Evolutionary conservation across 176 grass and related monocot genomes (phyloP).

Genomic region (Carex parvula): DNA sequence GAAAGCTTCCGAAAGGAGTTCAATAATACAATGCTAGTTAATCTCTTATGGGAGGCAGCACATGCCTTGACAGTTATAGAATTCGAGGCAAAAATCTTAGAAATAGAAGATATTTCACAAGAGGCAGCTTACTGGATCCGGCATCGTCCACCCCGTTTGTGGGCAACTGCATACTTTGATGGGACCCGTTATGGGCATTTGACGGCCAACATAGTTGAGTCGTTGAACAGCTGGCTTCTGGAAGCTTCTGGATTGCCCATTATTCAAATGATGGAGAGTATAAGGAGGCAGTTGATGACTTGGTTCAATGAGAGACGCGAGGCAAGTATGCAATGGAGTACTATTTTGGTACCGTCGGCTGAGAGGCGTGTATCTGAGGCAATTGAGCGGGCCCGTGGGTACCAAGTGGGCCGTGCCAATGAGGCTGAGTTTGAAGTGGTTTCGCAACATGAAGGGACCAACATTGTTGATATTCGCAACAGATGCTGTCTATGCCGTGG

Average conservation of each 20-base stretch:
- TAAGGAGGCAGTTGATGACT: constrained; percentile 83
- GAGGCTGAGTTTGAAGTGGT: constrained; percentile 93
- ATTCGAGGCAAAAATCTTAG: constrained; percentile 79
- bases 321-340: constrained; percentile 87
- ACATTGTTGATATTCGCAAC: constrained; percentile 88
- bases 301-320: constrained; percentile 96
- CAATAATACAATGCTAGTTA: constrained; percentile 65
- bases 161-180: constrained; percentile 95
- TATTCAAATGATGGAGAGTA: constrained; percentile 95
- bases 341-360: constrained; percentile 62
- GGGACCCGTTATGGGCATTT: constrained; percentile 81
- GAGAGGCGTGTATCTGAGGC: constrained; percentile 72
- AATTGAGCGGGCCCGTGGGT: constrained; percentile 80
- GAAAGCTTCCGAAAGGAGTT: constrained; percentile 90
- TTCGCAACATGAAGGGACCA: constrained; percentile 68
- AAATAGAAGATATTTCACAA: constrained; percentile 81
- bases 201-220: constrained; percentile 72
- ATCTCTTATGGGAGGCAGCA: constrained; percentile 87
- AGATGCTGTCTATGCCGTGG: constrained; percentile 85
- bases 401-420: constrained; percentile 77
- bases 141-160: constrained; percentile 60
- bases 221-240: constrained; percentile 70
- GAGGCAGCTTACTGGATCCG: constrained; percentile 95
- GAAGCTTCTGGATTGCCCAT: constrained; percentile 82
- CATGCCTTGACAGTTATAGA: constrained; percentile 85